Base-by-base conservation (phyloP, 208 protist genomes). In the Acanthamoeba healyi region DNA sequence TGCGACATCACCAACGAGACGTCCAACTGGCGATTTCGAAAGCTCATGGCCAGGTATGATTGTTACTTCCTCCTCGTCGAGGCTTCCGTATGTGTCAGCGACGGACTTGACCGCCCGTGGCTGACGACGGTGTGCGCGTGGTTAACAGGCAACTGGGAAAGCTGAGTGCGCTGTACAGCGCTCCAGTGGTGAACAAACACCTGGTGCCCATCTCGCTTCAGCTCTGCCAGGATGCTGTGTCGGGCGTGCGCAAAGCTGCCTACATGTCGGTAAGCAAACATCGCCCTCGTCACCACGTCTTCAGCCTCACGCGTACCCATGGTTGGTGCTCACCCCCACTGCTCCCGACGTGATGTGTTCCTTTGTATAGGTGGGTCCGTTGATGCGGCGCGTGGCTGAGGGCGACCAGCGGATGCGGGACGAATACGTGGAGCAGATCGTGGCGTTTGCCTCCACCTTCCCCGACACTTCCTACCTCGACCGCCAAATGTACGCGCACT, bases 1-100 rank as follows among this genome's bases (percentile, higher is more conserved):
- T 88, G 81, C 49, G 81, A 88, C 29, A 88, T 88, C 42, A 88
- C 81, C 81, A 88, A 88, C 81, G 81, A 88, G 36, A 63, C 42
- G 24, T 88, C 81, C 46, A 88, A 88, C 81, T 88, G 81, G 81
- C 81, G 81, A 63, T 88, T 88, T 63, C 19, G 81, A 24, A 88
- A 63, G 46, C 81, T 88, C 2, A 88, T 88, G 49, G 81, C 81
- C 81, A 88, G 51, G 81, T 88, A 49, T 61, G 54, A 22, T 61
- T 26, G n/a, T n/a, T n/a, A n/a, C n/a, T n/a, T n/a, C n/a, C n/a
- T n/a, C n/a, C n/a, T 56, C 49, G 49, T 56, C n/a, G n/a, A n/a
- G n/a, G n/a, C n/a, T n/a, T n/a, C n/a, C n/a, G n/a, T 49, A 12
- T 49, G 44, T 17, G 26, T 67, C 22, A 2, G 22, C 19, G 9